A percentile compares a stretch with the other conserved stretches of the same genome.
phyloP scores from a whole-genome alignment of 2,329 filamentous ascomycete genomes.

The Pseudopyrenochaeta lycopersici region DNA sequence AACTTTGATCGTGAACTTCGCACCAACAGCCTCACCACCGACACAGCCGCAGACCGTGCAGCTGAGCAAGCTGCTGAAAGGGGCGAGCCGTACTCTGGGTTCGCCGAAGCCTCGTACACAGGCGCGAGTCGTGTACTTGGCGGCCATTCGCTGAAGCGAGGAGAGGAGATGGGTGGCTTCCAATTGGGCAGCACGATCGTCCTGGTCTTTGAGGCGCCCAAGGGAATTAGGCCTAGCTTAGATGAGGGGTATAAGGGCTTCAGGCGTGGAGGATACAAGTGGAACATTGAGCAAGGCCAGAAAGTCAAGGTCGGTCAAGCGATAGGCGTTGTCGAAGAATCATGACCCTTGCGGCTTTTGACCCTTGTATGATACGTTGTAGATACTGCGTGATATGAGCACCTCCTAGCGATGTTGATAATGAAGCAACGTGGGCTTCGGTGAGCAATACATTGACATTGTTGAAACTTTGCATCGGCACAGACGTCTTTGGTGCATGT shows the following conservation, averaged over 20 bases:
- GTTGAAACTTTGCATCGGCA: background rate
- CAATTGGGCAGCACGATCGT: conserved; percentile 95
- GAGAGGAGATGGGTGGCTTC: conserved; percentile 98
- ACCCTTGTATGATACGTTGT: conserved; percentile 5
- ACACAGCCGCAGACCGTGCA: conserved; percentile 88
- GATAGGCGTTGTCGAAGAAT: conserved; percentile 75
- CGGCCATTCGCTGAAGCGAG: conserved; percentile 83
- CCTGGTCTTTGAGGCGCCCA: conserved; percentile 93
- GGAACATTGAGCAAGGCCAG: conserved; percentile 87
- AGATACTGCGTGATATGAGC: background rate
- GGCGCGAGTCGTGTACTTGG: conserved; percentile 78
- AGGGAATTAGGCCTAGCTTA: conserved; percentile 63
- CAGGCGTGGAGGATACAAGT: conserved; percentile 77
- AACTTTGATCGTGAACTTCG: conserved; percentile 96
- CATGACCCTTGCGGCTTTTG: background rate
- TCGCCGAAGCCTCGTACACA: conserved; percentile 88
- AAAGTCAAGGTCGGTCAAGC: conserved; percentile 89
- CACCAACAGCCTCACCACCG: conserved; percentile 90
- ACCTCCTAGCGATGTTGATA: background rate
- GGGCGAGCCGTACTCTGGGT: conserved; percentile 88
- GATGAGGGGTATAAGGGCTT: conserved; percentile 66
- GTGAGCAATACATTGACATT: background rate
- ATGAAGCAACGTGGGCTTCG: background rate
- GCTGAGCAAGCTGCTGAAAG: conserved; percentile 78
- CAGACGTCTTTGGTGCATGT: background rate